Base-by-base conservation (phyloP, 345 rosid genomes). In the Cochlearia excelsa region DNA sequence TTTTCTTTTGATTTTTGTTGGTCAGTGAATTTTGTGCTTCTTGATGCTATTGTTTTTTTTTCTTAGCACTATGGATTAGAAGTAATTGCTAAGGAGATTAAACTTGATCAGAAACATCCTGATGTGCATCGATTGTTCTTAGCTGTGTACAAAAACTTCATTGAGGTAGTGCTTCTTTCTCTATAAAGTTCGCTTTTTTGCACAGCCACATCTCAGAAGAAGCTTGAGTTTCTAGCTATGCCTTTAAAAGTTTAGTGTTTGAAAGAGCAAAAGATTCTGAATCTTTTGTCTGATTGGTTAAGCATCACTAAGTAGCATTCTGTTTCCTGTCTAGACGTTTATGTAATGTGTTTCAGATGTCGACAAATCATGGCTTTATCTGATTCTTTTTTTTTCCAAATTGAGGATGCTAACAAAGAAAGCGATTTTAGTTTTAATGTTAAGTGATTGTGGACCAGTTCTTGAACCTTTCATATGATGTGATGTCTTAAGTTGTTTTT, bases 1-100 rank as follows among this genome's bases (percentile, higher is more conserved):
- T n/a, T 41, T 66, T 57, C 44, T 49, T 34, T 47, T 67, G 49
- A 4, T 34, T 26, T 39, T 54, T 53, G 57, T 26, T 54, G 54
- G 11, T 37, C 10, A 10, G 2, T 39, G 29, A 52, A 3, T 7
- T 62, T 4, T 44, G 3, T 43, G 47, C 9, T 70, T n/a, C n/a
- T n/a, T n/a, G n/a, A n/a, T n/a, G n/a, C n/a, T 9, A 35, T 51
- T 0, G 0, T 58, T 64, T 28, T 50, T 6, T 4, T 29, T 3
- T 38, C 33, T 5, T 39, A 88, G 95, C 90, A 88, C 65, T 88
- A 85, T 76, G 95, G 96, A 4, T 78, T 84, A 70, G 98, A 91
- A 78, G 67, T 91, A 37, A 80, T 91, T 49, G 73, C 90, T 4
- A 84, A 79, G 82, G 96, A 81, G 78, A 90, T 91, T 68, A 71